These are phyloP conservation scores for Tagetes erecta DNA, from an alignment of 129 eudicot genomes.

Conservation along the genomic window DNA sequence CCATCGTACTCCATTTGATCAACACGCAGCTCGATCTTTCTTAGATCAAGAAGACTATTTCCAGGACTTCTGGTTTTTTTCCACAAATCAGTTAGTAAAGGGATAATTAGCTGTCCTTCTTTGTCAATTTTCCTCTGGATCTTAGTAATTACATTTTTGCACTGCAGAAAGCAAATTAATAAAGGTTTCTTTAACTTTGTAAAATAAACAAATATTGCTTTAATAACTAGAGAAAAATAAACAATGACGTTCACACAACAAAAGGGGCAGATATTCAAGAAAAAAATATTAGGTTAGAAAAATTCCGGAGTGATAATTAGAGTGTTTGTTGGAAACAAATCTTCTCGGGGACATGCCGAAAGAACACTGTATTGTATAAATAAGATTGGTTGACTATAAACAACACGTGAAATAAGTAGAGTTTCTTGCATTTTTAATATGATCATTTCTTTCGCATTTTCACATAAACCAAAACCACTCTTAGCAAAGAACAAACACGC, in stretches of 20 bases:
- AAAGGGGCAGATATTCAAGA: background rate
- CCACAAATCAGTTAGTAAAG: conserved; percentile 85
- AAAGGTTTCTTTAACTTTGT: background rate
- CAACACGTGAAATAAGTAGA: background rate
- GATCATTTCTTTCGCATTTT: too few species aligned
- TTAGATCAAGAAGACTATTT: conserved; percentile 58
- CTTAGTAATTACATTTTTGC: conserved; percentile 78
- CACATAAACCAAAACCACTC: background rate
- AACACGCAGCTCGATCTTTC: conserved; percentile 65
- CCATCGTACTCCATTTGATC: conserved; percentile 65
- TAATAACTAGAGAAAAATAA: background rate
- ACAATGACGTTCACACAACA: background rate
- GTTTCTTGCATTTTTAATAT: too few species aligned
- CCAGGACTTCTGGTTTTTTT: conserved; percentile 46
- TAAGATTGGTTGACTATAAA: background rate
- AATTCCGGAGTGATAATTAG: background rate
- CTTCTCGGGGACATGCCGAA: background rate
- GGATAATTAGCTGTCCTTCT: conserved; percentile 85
- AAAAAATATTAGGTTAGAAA: background rate
- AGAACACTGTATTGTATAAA: background rate
- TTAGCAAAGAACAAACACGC: background rate
- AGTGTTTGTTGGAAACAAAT: background rate
- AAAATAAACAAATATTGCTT: background rate
- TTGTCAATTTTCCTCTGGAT: conserved; percentile 72
- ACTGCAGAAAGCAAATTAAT: conserved; percentile 47